Conservation (phyloP, 2,329 filamentous ascomycete species). For the Colletotrichum endophyticum region DNA sequence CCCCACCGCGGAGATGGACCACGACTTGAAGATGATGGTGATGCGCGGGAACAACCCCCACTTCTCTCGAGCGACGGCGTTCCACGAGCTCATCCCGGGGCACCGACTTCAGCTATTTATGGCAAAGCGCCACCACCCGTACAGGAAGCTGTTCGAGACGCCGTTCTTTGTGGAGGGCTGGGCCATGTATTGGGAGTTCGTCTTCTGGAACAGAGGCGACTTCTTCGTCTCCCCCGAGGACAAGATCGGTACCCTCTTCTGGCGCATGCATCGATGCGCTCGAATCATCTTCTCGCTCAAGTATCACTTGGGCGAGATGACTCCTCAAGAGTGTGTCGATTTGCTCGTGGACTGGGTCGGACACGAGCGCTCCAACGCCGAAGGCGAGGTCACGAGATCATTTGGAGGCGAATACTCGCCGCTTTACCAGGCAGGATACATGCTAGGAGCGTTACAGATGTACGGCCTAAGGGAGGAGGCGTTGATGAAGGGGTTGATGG, state of each 20-base stretch:
- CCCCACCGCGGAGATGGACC: slow-evolving; percentile 55
- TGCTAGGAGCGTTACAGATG: slow-evolving; percentile 64
- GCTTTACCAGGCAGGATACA: slow-evolving; percentile 64
- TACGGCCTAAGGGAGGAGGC: slow-evolving; percentile 54
- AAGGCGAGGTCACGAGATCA: slow-evolving; percentile 63
- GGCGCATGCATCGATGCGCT: slow-evolving; percentile 66
- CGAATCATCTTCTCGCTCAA: slow-evolving; percentile 63
- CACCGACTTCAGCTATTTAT: slow-evolving; percentile 60
- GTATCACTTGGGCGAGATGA: slow-evolving; percentile 62
- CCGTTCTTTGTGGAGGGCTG: slow-evolving; percentile 67
- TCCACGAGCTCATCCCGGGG: slow-evolving; percentile 66
- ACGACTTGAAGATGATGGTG: slow-evolving; percentile 62
- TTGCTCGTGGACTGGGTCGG: slow-evolving; percentile 60
- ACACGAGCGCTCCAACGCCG: slow-evolving; percentile 63
- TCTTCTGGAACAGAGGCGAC: slow-evolving; percentile 58
- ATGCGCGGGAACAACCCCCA: slow-evolving; percentile 64
- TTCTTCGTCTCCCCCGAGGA: slow-evolving; percentile 57
- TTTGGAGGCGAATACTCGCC: slow-evolving; percentile 61
- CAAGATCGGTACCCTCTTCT: slow-evolving; percentile 63
- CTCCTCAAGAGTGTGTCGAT: slow-evolving; percentile 59
- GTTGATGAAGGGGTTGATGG: slow-evolving; percentile 39
- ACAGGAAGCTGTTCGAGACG: slow-evolving; percentile 58
- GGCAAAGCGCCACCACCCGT: slow-evolving; percentile 48
- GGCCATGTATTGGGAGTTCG: slow-evolving; percentile 67
- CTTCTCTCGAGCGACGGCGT: slow-evolving; percentile 62